Base-by-base conservation (phyloP, 192 early-diverging fungal species). In the Funneliformis mosseae region DNA sequence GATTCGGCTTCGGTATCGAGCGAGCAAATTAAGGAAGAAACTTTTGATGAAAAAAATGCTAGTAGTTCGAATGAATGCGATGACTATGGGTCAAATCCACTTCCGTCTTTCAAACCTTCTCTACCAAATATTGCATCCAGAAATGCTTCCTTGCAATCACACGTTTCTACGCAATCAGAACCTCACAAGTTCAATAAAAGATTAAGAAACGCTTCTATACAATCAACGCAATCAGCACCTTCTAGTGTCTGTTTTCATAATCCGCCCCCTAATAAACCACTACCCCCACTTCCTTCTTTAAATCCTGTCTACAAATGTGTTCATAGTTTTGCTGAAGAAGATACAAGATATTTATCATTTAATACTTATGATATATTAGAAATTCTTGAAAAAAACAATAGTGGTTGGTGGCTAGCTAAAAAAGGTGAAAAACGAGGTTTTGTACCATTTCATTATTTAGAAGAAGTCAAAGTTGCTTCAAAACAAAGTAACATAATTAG, bases 371-470 rank as follows among this genome's bases (percentile, higher is more conserved):
- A 91, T 81, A 46, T 92, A 4, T 88, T 93, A 84, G 91, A 94
- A 69, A 90, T 95, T 74, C 75, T 97, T 38, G 95, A 97, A 79
- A 91, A 91, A 82, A 90, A 92, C 60, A 96, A 97, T 90, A 89
- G 92, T 16, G 96, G 97, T 80, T 99, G 97, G 97, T 94, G 92
- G 88, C 88, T 88, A 71, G 96, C 96, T 10, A 91, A 94, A 71
- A 74, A 83, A 50, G 84, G 83, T 70, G 77, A 43, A 28, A 64
- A 68, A 72, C 82, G 88, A 59, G 85, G 84, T 95, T 80, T 97
- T 97, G 18, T 98, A 41, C 98, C 98, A 11, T 91, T 89, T 63
- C 92, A 92, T 76, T 98, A 99, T 89, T 91, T 98, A 23, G 92
- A 96, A 89, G 73, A 90, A 87, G 85, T 89, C 84, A 90, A 80